Percentiles rank a stretch among this genome's conserved stretches.
These are phyloP conservation scores for Crithidia bombi DNA, from an alignment of 208 protist species.

Conservation along the genomic window DNA sequence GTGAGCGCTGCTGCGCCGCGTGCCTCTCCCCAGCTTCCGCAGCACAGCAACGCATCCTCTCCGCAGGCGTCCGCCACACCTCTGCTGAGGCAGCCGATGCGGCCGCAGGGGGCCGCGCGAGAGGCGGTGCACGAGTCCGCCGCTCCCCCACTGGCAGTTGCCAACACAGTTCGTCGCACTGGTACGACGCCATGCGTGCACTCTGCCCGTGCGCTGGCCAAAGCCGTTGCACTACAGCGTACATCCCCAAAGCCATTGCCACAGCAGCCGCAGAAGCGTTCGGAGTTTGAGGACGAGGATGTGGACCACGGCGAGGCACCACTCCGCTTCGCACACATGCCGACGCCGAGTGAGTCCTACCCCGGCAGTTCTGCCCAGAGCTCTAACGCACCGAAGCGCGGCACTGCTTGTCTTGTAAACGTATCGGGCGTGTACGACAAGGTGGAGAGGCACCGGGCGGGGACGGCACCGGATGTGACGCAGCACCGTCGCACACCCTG, in stretches of 20 bases:
- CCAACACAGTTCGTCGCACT: not conserved
- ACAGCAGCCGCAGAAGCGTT: not conserved
- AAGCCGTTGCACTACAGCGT: constrained; percentile 14
- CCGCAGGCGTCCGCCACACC: not conserved
- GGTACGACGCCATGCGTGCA: constrained; percentile 30
- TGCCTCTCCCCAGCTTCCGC: not conserved
- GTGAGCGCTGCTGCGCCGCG: not conserved
- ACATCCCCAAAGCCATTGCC: not conserved
- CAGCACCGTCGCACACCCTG: not conserved
- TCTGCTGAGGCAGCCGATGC: not conserved
- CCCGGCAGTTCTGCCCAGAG: constrained; percentile 1
- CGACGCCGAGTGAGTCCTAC: not conserved
- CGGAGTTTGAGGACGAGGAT: not conserved
- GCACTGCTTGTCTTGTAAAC: not conserved
- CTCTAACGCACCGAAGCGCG: constrained; percentile 1
- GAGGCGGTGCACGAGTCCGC: too few species aligned
- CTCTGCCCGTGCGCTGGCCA: constrained; percentile 20
- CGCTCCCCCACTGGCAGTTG: not conserved
- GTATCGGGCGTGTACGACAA: constrained; percentile 10
- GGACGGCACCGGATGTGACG: not conserved
- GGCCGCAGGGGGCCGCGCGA: not conserved
- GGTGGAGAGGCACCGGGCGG: constrained; percentile 1
- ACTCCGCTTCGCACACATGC: not conserved
- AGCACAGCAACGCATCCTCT: not conserved
- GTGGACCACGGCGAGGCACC: not conserved